phyloP scores from a whole-genome alignment of 2,329 filamentous ascomycete genomes.

The Byssochlamys sp. region DNA sequence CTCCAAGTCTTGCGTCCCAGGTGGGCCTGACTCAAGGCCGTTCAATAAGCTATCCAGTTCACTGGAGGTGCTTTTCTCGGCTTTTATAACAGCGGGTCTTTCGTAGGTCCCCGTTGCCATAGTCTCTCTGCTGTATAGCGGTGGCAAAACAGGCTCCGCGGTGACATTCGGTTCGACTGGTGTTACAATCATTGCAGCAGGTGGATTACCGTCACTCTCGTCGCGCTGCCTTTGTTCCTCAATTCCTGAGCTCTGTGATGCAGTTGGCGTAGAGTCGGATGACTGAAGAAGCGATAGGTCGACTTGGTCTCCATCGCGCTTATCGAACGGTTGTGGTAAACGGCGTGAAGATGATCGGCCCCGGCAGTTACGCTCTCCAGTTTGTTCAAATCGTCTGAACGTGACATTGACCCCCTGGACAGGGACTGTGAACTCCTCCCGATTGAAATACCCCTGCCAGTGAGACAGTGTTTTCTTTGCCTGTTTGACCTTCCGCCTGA shows the following conservation, averaged over 20 bases:
- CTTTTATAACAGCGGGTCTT: conserved; percentile 22
- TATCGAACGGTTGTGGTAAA: neutral
- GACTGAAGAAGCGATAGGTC: neutral
- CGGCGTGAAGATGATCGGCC: neutral
- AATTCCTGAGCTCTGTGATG: neutral
- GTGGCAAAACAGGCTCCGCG: neutral
- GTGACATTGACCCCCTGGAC: conserved; percentile 17
- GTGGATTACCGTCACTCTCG: neutral
- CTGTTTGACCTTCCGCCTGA: conserved; percentile 23
- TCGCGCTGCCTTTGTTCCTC: conserved; percentile 1
- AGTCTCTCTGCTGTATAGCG: neutral
- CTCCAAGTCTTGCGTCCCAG: conserved; percentile 55
- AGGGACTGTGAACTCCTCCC: conserved; percentile 21
- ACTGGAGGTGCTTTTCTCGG: conserved; percentile 27
- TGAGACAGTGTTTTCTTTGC: conserved; percentile 24
- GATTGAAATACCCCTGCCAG: conserved; percentile 20
- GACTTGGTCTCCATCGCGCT: neutral
- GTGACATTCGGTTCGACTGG: conserved; percentile 6
- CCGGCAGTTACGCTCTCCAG: neutral
- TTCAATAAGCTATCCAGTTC: conserved; percentile 11
- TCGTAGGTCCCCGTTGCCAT: conserved; percentile 5
- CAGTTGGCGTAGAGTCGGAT: neutral
- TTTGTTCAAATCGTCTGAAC: conserved; percentile 16
- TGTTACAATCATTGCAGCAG: neutral
- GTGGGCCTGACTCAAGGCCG: conserved; percentile 17